A percentile compares a stretch with the other conserved stretches of the same genome.
These are phyloP conservation scores for Antarctomyces pellizariae DNA, from an alignment of 495 filamentous ascomycete genomes.

Conservation along the genomic window DNA sequence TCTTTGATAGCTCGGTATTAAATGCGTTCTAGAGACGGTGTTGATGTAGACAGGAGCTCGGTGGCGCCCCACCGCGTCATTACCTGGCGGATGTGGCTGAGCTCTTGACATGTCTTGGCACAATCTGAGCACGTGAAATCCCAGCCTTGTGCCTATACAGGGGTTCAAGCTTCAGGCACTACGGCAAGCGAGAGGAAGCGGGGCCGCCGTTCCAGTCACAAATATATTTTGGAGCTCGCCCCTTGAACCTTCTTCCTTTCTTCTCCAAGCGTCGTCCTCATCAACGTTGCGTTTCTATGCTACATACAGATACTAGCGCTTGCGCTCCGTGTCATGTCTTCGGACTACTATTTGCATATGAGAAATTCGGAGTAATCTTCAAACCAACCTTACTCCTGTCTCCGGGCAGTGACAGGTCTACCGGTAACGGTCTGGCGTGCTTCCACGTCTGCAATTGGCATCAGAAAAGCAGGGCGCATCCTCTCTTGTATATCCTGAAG, in stretches of 20 bases:
- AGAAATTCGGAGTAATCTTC: slow-evolving; percentile 99
- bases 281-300: slow-evolving; percentile 99
- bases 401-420: slow-evolving; percentile 27
- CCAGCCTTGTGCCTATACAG: too few relatives aligned
- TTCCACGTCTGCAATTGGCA: slow-evolving; percentile 83
- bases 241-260: slow-evolving; percentile 13
- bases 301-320: slow-evolving; percentile 69
- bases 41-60: too few relatives aligned
- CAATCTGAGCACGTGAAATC: too few relatives aligned
- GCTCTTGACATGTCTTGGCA: too few relatives aligned
- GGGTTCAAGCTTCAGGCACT: too few relatives aligned
- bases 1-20: too few relatives aligned
- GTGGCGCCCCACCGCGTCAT: too few relatives aligned
- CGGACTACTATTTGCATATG: slow-evolving; percentile 50
- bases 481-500: slow-evolving; percentile 15
- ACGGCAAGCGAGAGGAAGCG: too few relatives aligned
- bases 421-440: slow-evolving; percentile 90
- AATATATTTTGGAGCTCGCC: neutral
- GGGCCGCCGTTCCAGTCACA: too few relatives aligned
- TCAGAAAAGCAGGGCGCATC: slow-evolving; percentile 78
- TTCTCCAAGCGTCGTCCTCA: slow-evolving; percentile 63
- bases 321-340: slow-evolving; percentile 16
- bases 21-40: too few relatives aligned
- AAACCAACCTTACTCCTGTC: slow-evolving; percentile 25
- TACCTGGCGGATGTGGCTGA: too few relatives aligned